These are phyloP conservation scores for Aureobasidium subglaciale DNA, from an alignment of 2,329 filamentous ascomycete genomes.

Conservation along the genomic window DNA sequence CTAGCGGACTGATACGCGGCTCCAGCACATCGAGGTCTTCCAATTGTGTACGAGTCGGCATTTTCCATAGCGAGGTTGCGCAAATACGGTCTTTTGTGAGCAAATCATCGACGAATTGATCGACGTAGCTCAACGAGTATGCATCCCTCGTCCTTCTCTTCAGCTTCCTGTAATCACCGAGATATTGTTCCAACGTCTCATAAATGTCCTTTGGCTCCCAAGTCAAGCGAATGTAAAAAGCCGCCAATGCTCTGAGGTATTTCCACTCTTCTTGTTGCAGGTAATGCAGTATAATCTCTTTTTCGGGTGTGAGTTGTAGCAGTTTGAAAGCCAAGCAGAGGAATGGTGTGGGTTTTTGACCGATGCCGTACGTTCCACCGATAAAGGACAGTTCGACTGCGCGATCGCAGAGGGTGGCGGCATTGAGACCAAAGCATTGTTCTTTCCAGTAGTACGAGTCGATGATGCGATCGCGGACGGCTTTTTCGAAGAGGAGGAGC, in stretches of 20 bases:
- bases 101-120: slow-evolving; percentile 90
- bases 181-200: slow-evolving; percentile 67
- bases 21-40: slow-evolving; percentile 88
- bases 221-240: slow-evolving; percentile 89
- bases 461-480: slow-evolving; percentile 88
- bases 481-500: slow-evolving; percentile 91
- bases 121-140: slow-evolving; percentile 71
- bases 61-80: slow-evolving; percentile 84
- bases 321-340: slow-evolving; percentile 93
- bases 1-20: slow-evolving; percentile 74
- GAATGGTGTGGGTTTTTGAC: slow-evolving; percentile 85
- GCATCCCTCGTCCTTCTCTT: slow-evolving; percentile 67
- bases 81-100: slow-evolving; percentile 84
- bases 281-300: slow-evolving; percentile 74
- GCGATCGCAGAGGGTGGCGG: slow-evolving; percentile 72
- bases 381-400: slow-evolving; percentile 78
- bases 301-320: slow-evolving; percentile 74
- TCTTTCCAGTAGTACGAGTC: slow-evolving; percentile 98
- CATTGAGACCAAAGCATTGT: slow-evolving; percentile 93
- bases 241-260: slow-evolving; percentile 81
- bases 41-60: slow-evolving; percentile 71
- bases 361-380: slow-evolving; percentile 77
- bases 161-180: slow-evolving; percentile 78
- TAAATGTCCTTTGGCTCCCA: slow-evolving; percentile 78
- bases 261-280: slow-evolving; percentile 63